Conservation (phyloP, 148 eudicot species). For the Euryodendron excelsum region DNA sequence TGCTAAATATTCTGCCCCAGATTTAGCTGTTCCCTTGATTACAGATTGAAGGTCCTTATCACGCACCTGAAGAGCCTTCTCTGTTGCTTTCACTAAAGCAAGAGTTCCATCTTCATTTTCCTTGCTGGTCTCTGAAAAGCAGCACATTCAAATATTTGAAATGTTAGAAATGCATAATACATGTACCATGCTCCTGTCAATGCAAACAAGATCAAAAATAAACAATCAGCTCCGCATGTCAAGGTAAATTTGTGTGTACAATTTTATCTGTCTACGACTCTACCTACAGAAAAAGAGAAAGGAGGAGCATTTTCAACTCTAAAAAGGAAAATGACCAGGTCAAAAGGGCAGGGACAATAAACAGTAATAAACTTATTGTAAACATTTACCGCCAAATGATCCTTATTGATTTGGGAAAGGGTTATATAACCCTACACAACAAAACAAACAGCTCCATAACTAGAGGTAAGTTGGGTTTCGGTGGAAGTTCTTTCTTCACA, state of each 20-base stretch:
- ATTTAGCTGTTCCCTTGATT: slow-evolving; percentile 51
- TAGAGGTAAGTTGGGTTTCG: too few species aligned
- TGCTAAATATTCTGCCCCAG: slow-evolving; percentile 76
- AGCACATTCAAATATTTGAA: slow-evolving; percentile 2
- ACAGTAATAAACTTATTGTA: neutral
- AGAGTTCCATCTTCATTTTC: slow-evolving; percentile 45
- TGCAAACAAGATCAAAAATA: neutral
- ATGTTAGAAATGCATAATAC: neutral
- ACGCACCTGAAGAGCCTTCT: slow-evolving; percentile 57
- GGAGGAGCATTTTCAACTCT: neutral
- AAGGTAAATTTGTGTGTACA: too few species aligned
- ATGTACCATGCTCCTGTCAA: neutral
- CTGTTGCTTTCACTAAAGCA: slow-evolving; percentile 56
- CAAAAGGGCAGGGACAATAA: neutral
- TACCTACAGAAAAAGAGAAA: neutral
- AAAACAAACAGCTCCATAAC: too few species aligned
- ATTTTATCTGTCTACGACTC: too few species aligned
- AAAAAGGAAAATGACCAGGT: neutral
- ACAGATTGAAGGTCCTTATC: slow-evolving; percentile 35
- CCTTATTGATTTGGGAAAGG: neutral
- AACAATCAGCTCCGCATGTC: neutral
- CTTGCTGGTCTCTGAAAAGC: slow-evolving; percentile 33
- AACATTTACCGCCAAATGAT: neutral
- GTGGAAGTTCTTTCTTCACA: too few species aligned
- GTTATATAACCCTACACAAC: neutral